Evolutionary conservation across 306 rosid genomes (phyloP).

Genomic region (Castanopsis chinensis): DNA sequence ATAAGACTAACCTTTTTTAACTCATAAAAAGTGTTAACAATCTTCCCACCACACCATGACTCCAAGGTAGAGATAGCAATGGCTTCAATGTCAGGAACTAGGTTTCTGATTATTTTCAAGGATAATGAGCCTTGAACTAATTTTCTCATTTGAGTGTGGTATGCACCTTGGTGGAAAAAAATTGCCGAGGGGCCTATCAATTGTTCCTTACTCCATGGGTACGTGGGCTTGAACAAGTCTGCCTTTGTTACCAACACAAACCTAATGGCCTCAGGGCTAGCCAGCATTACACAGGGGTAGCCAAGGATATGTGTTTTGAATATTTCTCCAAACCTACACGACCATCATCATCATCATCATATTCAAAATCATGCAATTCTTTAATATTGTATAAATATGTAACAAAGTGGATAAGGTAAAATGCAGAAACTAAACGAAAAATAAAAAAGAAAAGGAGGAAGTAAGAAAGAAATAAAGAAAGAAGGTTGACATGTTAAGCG

Average conservation of each 20-base stretch:
- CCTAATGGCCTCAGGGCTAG: conserved; percentile 23
- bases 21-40: conserved; percentile 14
- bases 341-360: background rate
- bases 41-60: conserved; percentile 17
- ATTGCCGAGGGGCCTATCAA: conserved; percentile 30
- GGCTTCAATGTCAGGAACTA: conserved; percentile 24
- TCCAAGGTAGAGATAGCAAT: conserved; percentile 9
- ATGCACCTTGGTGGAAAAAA: conserved; percentile 27
- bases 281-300: conserved; percentile 20
- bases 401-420: background rate
- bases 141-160: conserved; percentile 22
- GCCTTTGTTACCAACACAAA: conserved; percentile 23
- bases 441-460: background rate
- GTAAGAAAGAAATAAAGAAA: too few relatives aligned
- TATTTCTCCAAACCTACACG: conserved; percentile 21
- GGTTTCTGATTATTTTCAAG: conserved; percentile 1
- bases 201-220: conserved; percentile 26
- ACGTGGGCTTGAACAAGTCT: conserved; percentile 23
- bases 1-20: conserved; percentile 16
- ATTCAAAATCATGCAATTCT: too few relatives aligned
- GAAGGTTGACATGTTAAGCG: background rate
- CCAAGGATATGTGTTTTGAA: conserved; percentile 27
- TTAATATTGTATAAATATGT: background rate
- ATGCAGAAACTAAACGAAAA: background rate
- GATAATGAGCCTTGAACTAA: conserved; percentile 20